Evolutionary conservation across 805 yeast species (phyloP), one percentile per base, ranked within the genome.

Genomic region (Candida peoriensis): DNA sequence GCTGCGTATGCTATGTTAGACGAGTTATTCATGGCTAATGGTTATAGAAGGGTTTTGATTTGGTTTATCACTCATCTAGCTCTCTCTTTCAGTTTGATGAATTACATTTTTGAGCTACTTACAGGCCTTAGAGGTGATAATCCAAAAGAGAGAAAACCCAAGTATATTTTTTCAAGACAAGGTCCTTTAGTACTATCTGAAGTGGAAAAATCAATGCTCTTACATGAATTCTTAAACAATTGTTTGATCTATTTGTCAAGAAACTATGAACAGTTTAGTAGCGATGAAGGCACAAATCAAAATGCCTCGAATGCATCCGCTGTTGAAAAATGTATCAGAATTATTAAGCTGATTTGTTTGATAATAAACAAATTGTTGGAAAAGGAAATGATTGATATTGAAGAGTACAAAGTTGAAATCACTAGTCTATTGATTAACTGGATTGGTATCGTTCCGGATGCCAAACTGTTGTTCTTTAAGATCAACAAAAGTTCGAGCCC

Each of bases 1-100:
- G 58, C 77, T 4, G 70, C 78, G 0, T 71, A 75, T 51, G 61
- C 70, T 13, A 60, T 81, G 34, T 60, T 81, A 52, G 88, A 81
- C 55, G 90, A 83, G 55, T 60, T 83, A 66, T 60, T 82, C 35
- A 80, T 81, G 85, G 72, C 78, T 33, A 60, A 63, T 37, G 87
- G 87, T 0, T 71, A 67, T 44, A 66, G 89, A 46, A 57, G 86
- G 20, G 73, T 73, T 0, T 50, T 81, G 11, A 76, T 82, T 28
- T 79, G 86, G 85, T 76, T 72, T 42, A 54, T 82, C 15, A 77
- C 87, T 1, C 85, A 77, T 52, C 55, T 76, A 46, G 72, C 76
- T 34, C 54, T 78, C 14, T 74, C 74, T 20, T 71, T 72, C 44
- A 57, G 74, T 37, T 46, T 77, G 28, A 74, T 81, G 24, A 76